Base-by-base conservation (phyloP, 2,329 filamentous ascomycete species). In the Calcarisporium arbuscula region DNA sequence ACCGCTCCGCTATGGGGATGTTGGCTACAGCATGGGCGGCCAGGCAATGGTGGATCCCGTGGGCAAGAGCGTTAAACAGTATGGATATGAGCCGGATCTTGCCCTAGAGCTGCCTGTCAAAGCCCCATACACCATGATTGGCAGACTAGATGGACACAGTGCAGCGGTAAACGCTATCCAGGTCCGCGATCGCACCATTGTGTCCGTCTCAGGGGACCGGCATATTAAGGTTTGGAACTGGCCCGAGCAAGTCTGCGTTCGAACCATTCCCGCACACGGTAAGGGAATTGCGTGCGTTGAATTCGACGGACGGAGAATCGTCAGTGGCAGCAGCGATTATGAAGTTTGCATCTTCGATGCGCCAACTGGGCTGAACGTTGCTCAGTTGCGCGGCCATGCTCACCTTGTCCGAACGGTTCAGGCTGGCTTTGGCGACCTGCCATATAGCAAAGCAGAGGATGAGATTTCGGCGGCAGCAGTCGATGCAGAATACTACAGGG, bases 231-330 rank as follows among this genome's bases (percentile, higher is more conserved):
- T 95, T 15, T 98, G 92, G 92, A 82, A 94, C 56, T 85, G 94
- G 66, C 82, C 82, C 14, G 84, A 78, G 7, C 85, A 87, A 38
- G 66, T 73, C 28, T 90, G 85, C 56, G 71, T 74, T 28, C 78
- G 84, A 49, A 94, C 85, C 1, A 79, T 94, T 21, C 70, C 85
- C 25, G 92, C 90, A 2, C 92, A 98, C 51, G 78, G 77, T 43
- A 98, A 98, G 57, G 92, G 92, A 20, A 96, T 98, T 49, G 92
- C 92, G 4, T 98, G 92, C 56, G 89, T 98, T 12, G 90, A 98
- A 59, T 96, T 92, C 53, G 92, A 98, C 54, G 88, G 87, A 18
- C 80, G 86, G 32, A 78, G 92, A 15, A 94, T 98, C 43, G 87
- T 98, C 33, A 95, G 87, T 49, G 92, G 92, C 4, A 95, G 89